Percentiles rank a stretch among this genome's conserved stretches.
phyloP scores from a whole-genome alignment of 2,329 filamentous ascomycete species.

The Blastomyces percursus region DNA sequence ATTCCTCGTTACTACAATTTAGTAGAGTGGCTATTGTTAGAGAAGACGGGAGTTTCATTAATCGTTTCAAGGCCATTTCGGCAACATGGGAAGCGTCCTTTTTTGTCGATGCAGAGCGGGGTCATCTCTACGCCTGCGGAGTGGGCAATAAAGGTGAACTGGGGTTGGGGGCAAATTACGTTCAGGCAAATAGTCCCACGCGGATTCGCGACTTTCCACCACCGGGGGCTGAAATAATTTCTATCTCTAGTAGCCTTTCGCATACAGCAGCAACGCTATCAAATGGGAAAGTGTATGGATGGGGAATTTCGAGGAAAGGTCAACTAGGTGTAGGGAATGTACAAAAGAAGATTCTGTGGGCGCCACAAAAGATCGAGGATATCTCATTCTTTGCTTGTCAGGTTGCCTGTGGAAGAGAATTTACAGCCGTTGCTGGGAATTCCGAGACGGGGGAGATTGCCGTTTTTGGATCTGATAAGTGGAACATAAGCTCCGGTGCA shows the following conservation, averaged over 20 bases:
- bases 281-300: constrained; percentile 71
- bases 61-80: constrained; percentile 42
- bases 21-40: constrained; percentile 20
- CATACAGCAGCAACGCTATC: constrained; percentile 65
- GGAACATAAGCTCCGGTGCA: constrained; percentile 49
- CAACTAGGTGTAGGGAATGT: constrained; percentile 57
- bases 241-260: constrained; percentile 62
- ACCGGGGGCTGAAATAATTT: constrained; percentile 44
- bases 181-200: constrained; percentile 29
- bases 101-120: constrained; percentile 41
- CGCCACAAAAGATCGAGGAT: constrained; percentile 51
- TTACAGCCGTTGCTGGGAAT: constrained; percentile 59
- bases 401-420: constrained; percentile 72
- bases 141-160: constrained; percentile 60
- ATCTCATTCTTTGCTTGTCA: constrained; percentile 51
- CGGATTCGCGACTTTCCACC: constrained; percentile 56
- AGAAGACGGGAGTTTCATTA: constrained; percentile 8
- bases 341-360: constrained; percentile 39
- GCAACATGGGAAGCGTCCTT: constrained; percentile 72
- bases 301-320: constrained; percentile 78
- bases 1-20: constrained; percentile 17
- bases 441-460: constrained; percentile 47
- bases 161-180: constrained; percentile 43
- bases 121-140: constrained; percentile 52
- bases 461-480: constrained; percentile 67